A percentile compares a stretch with the other conserved stretches of the same genome.
phyloP scores from a whole-genome alignment of 495 filamentous ascomycete species.

The Staphylotrichum tortipilum region DNA sequence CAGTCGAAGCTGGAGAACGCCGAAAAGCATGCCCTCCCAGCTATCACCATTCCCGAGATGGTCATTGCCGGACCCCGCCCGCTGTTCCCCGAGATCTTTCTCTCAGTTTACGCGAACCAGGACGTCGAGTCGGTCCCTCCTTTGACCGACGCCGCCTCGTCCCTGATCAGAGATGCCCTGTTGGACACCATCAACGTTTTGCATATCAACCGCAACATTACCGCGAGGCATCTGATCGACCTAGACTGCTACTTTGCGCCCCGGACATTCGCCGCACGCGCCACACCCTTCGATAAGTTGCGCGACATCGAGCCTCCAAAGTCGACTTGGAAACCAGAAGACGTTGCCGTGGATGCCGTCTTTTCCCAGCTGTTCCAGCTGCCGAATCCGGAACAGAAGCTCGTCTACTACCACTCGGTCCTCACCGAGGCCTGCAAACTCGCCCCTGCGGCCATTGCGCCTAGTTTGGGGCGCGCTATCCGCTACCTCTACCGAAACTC shows the following conservation, averaged over 20 bases:
- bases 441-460: conserved; percentile 90
- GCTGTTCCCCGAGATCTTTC: conserved; percentile 84
- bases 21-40: conserved; percentile 65
- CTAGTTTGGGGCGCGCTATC: conserved; percentile 87
- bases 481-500: conserved; percentile 76
- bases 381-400: conserved; percentile 80
- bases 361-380: conserved; percentile 91
- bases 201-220: conserved; percentile 81
- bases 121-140: conserved; percentile 88
- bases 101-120: conserved; percentile 84
- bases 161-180: conserved; percentile 72
- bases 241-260: conserved; percentile 88
- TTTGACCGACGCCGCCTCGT: conserved; percentile 63
- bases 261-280: conserved; percentile 83
- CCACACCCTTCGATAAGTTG: conserved; percentile 82
- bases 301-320: conserved; percentile 62
- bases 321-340: conserved; percentile 93
- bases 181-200: conserved; percentile 92
- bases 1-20: conserved; percentile 50
- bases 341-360: conserved; percentile 92
- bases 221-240: conserved; percentile 84
- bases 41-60: conserved; percentile 62
- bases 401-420: conserved; percentile 92
- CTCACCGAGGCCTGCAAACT: conserved; percentile 94
- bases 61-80: conserved; percentile 64